Evolutionary conservation across 2,329 filamentous ascomycete genomes (phyloP).

Genomic region (Talaromyces piceae): DNA sequence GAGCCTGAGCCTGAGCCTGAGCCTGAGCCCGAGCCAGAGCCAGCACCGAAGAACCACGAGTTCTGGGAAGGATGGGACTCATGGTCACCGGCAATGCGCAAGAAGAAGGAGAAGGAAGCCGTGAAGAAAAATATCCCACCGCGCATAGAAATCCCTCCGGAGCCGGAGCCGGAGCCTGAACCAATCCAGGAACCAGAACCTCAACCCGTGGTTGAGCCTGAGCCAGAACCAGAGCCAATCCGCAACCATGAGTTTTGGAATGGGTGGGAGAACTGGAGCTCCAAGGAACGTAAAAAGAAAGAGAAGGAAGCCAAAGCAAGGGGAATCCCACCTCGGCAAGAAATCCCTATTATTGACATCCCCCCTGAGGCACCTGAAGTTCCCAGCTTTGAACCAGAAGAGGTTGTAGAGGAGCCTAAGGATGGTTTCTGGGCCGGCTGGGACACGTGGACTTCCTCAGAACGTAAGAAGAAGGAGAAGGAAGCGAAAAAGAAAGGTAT

Average conservation of each 20-base stretch:
- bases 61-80: slow-evolving; percentile 9
- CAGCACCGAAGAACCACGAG: slow-evolving; percentile 5
- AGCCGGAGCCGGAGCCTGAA: slow-evolving; percentile 8
- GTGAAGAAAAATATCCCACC: slow-evolving; percentile 7
- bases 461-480: slow-evolving; percentile 11
- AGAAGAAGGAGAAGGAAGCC: slow-evolving; percentile 8
- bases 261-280: slow-evolving; percentile 6
- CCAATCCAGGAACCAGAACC: slow-evolving; percentile 1
- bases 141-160: slow-evolving; percentile 11
- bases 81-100: not conserved
- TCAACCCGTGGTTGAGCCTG: slow-evolving; percentile 15
- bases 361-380: slow-evolving; percentile 13
- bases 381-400: slow-evolving; percentile 19
- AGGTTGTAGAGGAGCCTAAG: slow-evolving; percentile 19
- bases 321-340: slow-evolving; percentile 9
- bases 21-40: not conserved
- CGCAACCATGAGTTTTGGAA: slow-evolving; percentile 10
- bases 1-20: slow-evolving; percentile 5
- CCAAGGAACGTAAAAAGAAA: slow-evolving; percentile 9
- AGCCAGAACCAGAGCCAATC: slow-evolving; percentile 25
- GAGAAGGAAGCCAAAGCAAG: slow-evolving; percentile 7
- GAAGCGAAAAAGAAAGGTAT: slow-evolving; percentile 13
- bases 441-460: slow-evolving; percentile 7
- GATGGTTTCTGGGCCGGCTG: slow-evolving; percentile 10
- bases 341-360: slow-evolving; percentile 6